These are phyloP conservation scores for Leptographium radiaticola DNA, from an alignment of 2,329 filamentous ascomycete genomes.

Conservation along the genomic window DNA sequence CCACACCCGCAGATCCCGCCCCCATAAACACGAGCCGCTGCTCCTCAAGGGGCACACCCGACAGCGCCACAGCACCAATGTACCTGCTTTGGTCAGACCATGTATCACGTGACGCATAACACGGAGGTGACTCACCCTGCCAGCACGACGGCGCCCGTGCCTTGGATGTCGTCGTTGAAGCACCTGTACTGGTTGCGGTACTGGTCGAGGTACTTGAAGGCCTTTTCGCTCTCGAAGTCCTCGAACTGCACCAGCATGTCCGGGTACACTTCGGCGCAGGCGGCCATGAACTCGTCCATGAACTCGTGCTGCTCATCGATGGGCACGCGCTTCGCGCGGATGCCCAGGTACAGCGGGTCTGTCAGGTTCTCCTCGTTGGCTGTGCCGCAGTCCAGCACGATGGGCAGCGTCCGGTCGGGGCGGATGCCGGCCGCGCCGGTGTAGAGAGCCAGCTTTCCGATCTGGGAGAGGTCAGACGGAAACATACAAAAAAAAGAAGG, in stretches of 20 bases:
- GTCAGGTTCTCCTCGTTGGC: slow-evolving; percentile 53
- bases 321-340: slow-evolving; percentile 68
- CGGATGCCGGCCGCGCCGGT: slow-evolving; percentile 91
- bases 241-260: slow-evolving; percentile 79
- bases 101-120: background rate
- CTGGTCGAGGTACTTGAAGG: slow-evolving; percentile 82
- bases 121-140: slow-evolving; percentile 44
- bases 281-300: slow-evolving; percentile 94
- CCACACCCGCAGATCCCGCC: slow-evolving; percentile 87
- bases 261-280: slow-evolving; percentile 60
- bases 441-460: slow-evolving; percentile 92
- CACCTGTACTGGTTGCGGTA: slow-evolving; percentile 84
- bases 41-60: slow-evolving; percentile 72
- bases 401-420: slow-evolving; percentile 68
- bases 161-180: slow-evolving; percentile 99
- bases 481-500: background rate
- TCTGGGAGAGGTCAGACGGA: slow-evolving; percentile 24
- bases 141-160: slow-evolving; percentile 88
- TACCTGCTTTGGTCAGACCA: slow-evolving; percentile 34
- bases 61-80: slow-evolving; percentile 66
- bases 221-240: slow-evolving; percentile 86
- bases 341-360: slow-evolving; percentile 76
- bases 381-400: slow-evolving; percentile 54
- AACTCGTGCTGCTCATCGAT: slow-evolving; percentile 75
- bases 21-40: slow-evolving; percentile 95